Evolutionary conservation across 1,284 basidiomycete species (phyloP), one percentile per base, ranked within the genome.

Genomic region (Austroboletus olivaceoglutinosus): DNA sequence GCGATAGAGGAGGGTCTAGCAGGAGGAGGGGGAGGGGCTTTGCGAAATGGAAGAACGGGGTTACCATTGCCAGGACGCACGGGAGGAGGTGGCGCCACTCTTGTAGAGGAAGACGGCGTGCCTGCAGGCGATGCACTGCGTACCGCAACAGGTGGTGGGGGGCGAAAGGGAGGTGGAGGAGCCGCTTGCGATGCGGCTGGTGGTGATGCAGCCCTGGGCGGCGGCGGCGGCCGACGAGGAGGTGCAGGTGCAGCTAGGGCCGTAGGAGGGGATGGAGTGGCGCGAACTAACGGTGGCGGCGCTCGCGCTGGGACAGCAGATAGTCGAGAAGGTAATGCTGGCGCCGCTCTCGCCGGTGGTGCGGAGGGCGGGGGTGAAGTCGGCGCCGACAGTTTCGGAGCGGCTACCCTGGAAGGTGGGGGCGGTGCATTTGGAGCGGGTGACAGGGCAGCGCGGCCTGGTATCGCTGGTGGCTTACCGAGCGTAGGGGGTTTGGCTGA

Each of bases 401-500:
- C 66, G 10, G 68, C 48, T 16, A 53, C 61, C 34, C 67, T 66
- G 9, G 57, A 55, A 25, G 73, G 71, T 4, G 71, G 65, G n/a
- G 68, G 65, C 4, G 67, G 69, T 12, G 67, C 60, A 43, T 43
- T 66, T 16, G 70, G 56, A 22, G 67, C 60, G 36, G 73, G 56
- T 23, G 71, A 53, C 23, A 73, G 62, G 4, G 63, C 61, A 47
- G 74, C 70, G 37, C 80, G 75, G 53, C 76, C 81, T 3, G 88
- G 85, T 43, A 91, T 74, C 2, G 77, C 70, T 1, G 89, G 89
- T 4, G 88, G 82, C 62, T 79, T 88, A 13, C 78, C 84, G 2
- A 90, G 70, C 38, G 76, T 71, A 30, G 80, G 75, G 13, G 81
- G 74, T 72, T 83, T 86, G n/a, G 72, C 86, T 88, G 58, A 6